These are phyloP conservation scores for Plasmopara halstedii DNA, from an alignment of 352 stramenopile species.

Conservation along the genomic window DNA sequence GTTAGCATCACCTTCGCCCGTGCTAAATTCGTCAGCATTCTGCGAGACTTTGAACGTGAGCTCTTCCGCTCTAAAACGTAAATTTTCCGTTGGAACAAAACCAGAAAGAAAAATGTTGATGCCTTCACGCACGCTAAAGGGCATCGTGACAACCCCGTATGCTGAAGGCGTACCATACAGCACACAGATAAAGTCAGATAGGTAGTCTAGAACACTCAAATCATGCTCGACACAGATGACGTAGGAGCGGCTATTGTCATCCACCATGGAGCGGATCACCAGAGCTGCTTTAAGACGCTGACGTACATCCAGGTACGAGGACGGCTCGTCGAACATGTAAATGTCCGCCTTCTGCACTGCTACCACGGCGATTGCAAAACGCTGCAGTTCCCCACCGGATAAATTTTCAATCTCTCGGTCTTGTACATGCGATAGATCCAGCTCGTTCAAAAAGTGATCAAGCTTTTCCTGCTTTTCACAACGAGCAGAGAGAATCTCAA, in stretches of 20 bases:
- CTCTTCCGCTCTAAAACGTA: slow-evolving; percentile 97
- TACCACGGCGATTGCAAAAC: slow-evolving; percentile 97
- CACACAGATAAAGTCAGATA: slow-evolving; percentile 99
- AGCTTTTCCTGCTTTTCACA: slow-evolving; percentile 86
- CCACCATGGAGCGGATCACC: slow-evolving; percentile 96
- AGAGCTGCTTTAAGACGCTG: slow-evolving; percentile 97
- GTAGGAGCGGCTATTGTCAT: slow-evolving; percentile 85
- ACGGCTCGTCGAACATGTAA: slow-evolving; percentile 99
- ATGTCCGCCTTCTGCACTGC: slow-evolving; percentile 95
- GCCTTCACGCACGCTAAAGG: slow-evolving; percentile 97
- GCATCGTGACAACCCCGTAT: slow-evolving; percentile 99
- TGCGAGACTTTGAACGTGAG: slow-evolving; percentile 98
- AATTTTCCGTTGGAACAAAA: slow-evolving; percentile 99
- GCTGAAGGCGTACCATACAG: slow-evolving; percentile 96
- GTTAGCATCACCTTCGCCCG: slow-evolving; percentile 83
- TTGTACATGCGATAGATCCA: slow-evolving; percentile 96
- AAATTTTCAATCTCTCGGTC: slow-evolving; percentile 95
- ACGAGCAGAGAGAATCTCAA: slow-evolving; percentile 91
- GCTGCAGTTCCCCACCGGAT: slow-evolving; percentile 98
- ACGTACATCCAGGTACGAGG: slow-evolving; percentile 98
- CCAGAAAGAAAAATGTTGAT: slow-evolving; percentile 99
- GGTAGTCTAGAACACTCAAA: slow-evolving; percentile 99
- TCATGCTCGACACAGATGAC: slow-evolving; percentile 99
- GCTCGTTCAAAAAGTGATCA: slow-evolving; percentile 81
- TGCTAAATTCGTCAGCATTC: slow-evolving; percentile 82